Base-by-base conservation (phyloP, 805 yeast genomes). In the Zygosaccharomyces kombuchaensis region DNA sequence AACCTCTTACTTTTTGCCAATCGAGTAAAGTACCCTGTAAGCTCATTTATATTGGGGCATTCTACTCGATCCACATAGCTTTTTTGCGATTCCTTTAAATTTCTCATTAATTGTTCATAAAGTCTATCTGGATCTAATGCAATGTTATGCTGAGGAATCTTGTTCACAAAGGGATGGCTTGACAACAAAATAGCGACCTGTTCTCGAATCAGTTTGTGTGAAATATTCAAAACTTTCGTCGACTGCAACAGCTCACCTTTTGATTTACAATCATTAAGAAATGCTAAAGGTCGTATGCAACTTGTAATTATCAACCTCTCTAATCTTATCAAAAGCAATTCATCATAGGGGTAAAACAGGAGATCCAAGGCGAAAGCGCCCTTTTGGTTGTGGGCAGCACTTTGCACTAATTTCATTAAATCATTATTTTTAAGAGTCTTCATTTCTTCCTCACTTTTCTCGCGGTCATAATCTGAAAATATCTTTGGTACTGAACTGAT, bases 11-110 rank as follows among this genome's bases (percentile, higher is more conserved):
- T 60, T 23, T 56, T 52, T 1, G 84, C 91, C 47, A 76, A 65
- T 12, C 58, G 55, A 2, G 72, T 77, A 30, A 87, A 70, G 55
- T 77, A 82, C 1, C 93, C 95, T 53, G 82, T 87, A 31, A 85
- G 76, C 56, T 73, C 80, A 46, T 77, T 80, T 13, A 86, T 74
- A 58, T 86, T 90, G 0, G 87, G 80, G 8, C 62, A 64, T 39
- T 69, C 71, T 45, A 74, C 56, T 12, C 30, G 32, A 10, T 50
- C 49, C 36, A 49, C 34, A 67, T 54, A 82, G 85, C 78, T 82
- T 19, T 66, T 54, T 0, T 74, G 68, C 0, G 82, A 69, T 19
- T 48, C 48, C 31, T 53, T 36, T 23, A 73, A 47, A 7, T 70
- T 59, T 2, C 65, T 53, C 4, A 58, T 32, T 2, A 74, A 68